Evolutionary conservation across 2,329 filamentous ascomycete genomes (phyloP), one percentile per base, ranked within the genome.

Genomic region (Phialophora tarda): DNA sequence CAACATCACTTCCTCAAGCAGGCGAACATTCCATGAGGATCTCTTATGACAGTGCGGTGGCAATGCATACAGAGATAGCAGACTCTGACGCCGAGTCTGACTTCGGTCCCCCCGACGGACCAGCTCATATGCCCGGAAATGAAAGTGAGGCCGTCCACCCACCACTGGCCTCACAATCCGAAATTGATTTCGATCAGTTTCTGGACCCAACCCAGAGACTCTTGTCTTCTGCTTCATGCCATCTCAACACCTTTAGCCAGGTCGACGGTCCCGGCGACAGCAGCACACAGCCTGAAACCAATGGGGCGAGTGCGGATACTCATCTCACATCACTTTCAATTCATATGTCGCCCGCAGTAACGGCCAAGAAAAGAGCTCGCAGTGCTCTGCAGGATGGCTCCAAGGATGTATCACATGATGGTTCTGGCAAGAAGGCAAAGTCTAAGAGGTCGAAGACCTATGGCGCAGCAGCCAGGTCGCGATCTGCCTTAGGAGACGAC

Each of bases 11-110:
- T n/a, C 7, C 17, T 44, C 14, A n/a, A 44, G 14, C 6, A n/a
- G 38, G 6, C 17, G 38, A 51, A 56, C n/a, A 54, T 41, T 61
- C 48, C 30, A 53, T 44, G 3, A 17, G 38, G 47, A 48, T 32
- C 21, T 38, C 24, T 30, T n/a, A 61, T 41, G 59, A 54, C 30
- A 28, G 28, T 26, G 50, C 23, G 23, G 32, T 17, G 50, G 24
- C 38, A 11, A 73, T 72, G 71, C 65, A 65, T 57, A 55, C 55
- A 48, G 71, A 72, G 54, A 72, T 73, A 44, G 70, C 71, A 23
- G 71, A 73, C 61, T 73, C 71, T 44, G 71, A 73, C 50, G 70
- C 48, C 51, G 71, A 73, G 48, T 67, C 69, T 44, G 70, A 73
- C 21, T 51, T 69, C 44, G 48, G 60, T 59, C 67, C 65, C 23